Conservation (phyloP, 208 protist genomes). For the Leishmania tarentolae region DNA sequence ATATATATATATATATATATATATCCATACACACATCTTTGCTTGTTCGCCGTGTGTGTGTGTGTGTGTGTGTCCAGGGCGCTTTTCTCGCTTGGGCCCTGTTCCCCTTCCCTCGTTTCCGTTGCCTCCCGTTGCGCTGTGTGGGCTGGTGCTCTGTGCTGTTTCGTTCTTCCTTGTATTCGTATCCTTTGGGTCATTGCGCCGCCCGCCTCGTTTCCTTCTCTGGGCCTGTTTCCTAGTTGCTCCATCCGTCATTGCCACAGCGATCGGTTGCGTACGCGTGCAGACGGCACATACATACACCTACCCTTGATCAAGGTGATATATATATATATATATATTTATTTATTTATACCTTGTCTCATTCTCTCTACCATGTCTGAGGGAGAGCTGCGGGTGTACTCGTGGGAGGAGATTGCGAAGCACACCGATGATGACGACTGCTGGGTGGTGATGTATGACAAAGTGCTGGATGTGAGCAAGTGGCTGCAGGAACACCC, state of each 20-base stretch:
- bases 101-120: slow-evolving; percentile 1
- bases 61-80: not conserved
- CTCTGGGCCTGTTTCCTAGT: too few species aligned
- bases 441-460: slow-evolving; percentile 93
- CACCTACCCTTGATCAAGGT: too few species aligned
- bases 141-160: too few species aligned
- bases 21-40: too few species aligned
- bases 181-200: too few species aligned
- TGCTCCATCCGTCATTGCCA: too few species aligned
- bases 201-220: too few species aligned
- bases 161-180: too few species aligned
- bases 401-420: slow-evolving; percentile 86
- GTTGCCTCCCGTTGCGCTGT: slow-evolving; percentile 1
- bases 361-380: slow-evolving; percentile 40
- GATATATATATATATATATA: not conserved
- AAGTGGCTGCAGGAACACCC: slow-evolving; percentile 91
- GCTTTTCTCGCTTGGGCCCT: not conserved
- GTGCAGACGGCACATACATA: too few species aligned
- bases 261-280: too few species aligned
- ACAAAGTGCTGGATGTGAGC: slow-evolving; percentile 92
- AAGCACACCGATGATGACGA: slow-evolving; percentile 90
- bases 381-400: slow-evolving; percentile 42
- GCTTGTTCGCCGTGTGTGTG: too few species aligned
- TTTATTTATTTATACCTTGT: not conserved
- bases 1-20: too few species aligned